Evolutionary conservation across 768 basidiomycete species (phyloP), one percentile per base, ranked within the genome.

Genomic region (Omphalotus guepiniiformis): DNA sequence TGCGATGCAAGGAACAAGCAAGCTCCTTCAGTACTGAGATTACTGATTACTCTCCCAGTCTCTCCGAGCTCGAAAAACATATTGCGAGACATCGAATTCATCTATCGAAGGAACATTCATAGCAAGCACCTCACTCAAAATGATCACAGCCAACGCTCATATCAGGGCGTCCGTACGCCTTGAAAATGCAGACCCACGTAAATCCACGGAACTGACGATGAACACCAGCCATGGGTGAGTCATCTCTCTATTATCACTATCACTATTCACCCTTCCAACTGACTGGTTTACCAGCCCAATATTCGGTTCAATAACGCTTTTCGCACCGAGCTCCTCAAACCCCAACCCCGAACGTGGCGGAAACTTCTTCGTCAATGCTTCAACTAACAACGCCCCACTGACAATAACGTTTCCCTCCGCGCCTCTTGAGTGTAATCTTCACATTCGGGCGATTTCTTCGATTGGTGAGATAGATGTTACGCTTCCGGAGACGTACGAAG

Each of bases 101-200:
- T 36, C 45, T 9, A 47, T 47, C 15, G 35, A 47, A 38, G 45
- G 45, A 8, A 23, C 23, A 18, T 47, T 47, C 36, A 15, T 26
- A 1, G 3, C 36, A 13, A 37, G 9, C 5, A n/a, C 45, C 13
- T 38, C 27, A 21, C 13, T 38, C 27, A 47, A 36, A n/a, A 13
- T 47, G 2, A 12, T 15, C 13, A 47, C 45, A 6, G 38, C 6
- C 16, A 47, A 47, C 23, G 32, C 45, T 26, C 15, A 12, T 5
- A 47, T 47, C 19, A 29, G 45, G 18, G 27, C 25, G 3, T 47
- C 45, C 21, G 35, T 38, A 16, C 35, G n/a, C 18, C 11, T 47
- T 3, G 21, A 47, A 45, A 38, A 22, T 22, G 27, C 19, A 32
- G 45, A 47, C 36, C 3, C 36, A 8, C 12, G 15, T 7, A 47